These are phyloP conservation scores for Syncephalastrum contaminatum DNA, from an alignment of 371 early-diverging fungal genomes.

Conservation along the genomic window DNA sequence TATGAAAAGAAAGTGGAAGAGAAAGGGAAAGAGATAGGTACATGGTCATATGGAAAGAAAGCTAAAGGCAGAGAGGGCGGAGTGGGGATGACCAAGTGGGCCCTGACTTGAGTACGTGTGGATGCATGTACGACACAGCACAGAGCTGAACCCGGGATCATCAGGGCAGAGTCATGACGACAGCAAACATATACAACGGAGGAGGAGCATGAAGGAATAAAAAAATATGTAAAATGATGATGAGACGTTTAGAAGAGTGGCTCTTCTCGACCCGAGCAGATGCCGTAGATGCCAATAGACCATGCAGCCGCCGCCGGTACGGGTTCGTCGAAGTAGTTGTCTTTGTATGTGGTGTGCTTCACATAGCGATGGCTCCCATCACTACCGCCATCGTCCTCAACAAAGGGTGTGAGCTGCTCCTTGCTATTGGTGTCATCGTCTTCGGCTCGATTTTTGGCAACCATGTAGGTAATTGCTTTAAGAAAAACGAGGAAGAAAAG, in stretches of 20 bases:
- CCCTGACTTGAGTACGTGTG: no score
- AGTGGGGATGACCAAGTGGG: no score
- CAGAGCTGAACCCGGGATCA: no score
- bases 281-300: slow-evolving; percentile 7
- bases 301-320: slow-evolving; percentile 5
- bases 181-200: no score
- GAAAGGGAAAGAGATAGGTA: neutral
- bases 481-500: slow-evolving; percentile 16
- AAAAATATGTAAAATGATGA: no score
- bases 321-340: neutral
- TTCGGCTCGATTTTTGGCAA: slow-evolving; percentile 11
- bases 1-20: no score
- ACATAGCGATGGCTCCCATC: neutral
- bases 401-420: neutral
- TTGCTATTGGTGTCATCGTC: slow-evolving; percentile 5
- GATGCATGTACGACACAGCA: no score
- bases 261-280: no score
- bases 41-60: slow-evolving; percentile 2
- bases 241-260: no score
- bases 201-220: no score
- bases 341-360: neutral
- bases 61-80: no score
- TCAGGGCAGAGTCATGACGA: no score
- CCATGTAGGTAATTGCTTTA: slow-evolving; percentile 12
- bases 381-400: neutral